Evolutionary conservation across 1,284 basidiomycete genomes (phyloP).

Genomic region (Trichosporon asahii): DNA sequence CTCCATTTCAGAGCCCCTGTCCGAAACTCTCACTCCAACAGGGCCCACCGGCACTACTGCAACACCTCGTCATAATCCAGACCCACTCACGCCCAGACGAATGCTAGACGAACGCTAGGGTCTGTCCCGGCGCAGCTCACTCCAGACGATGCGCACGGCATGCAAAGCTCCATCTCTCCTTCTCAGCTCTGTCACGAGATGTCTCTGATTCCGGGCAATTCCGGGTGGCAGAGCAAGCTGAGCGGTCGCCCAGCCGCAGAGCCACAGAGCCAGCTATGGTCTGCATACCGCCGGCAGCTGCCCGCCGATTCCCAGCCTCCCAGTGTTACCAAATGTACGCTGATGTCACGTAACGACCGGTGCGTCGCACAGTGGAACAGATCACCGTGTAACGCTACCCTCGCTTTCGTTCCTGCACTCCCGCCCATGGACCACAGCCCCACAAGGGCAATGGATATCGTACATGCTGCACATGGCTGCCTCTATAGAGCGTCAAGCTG

Average conservation of each 20-base stretch:
- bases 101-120: background rate
- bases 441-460: background rate
- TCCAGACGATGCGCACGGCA: background rate
- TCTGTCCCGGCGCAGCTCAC: background rate
- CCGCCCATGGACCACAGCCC: too few species aligned
- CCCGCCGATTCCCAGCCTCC: background rate
- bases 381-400: background rate
- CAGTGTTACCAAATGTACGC: background rate
- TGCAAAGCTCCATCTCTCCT: background rate
- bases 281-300: too few species aligned
- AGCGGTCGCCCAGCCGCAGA: too few species aligned
- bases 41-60: background rate
- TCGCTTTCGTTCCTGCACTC: background rate
- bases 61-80: background rate
- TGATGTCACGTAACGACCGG: background rate
- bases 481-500: background rate
- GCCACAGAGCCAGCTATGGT: too few species aligned
- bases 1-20: background rate
- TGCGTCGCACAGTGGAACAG: background rate
- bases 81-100: background rate
- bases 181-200: background rate
- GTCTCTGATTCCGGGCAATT: background rate
- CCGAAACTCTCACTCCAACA: slow-evolving; percentile 3
- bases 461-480: background rate
- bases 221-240: too few species aligned